Evolutionary conservation across 2,329 filamentous ascomycete species (phyloP).

Genomic region (Gremmenia infestans): DNA sequence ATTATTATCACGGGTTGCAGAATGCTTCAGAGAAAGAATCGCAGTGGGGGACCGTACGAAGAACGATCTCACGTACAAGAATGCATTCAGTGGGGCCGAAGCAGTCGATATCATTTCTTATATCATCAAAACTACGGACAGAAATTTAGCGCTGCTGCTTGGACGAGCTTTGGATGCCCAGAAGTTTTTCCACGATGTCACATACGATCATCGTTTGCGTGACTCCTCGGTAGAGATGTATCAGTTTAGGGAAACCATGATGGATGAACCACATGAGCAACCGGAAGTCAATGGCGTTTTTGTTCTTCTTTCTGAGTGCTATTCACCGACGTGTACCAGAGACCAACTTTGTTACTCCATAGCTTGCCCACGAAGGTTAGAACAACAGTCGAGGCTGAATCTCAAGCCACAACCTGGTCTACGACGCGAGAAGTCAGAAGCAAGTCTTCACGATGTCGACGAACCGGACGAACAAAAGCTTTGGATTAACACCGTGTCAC

Average conservation of each 20-base stretch:
- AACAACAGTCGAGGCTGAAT: constrained; percentile 92
- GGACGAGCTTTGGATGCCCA: constrained; percentile 92
- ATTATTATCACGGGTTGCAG: constrained; percentile 84
- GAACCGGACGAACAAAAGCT: constrained; percentile 94
- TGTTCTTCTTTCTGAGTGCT: constrained; percentile 92
- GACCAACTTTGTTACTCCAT: constrained; percentile 98
- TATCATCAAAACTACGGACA: constrained; percentile 94
- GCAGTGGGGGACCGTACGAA: constrained; percentile 83
- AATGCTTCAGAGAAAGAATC: constrained; percentile 88
- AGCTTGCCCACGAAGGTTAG: constrained; percentile 84
- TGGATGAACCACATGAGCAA: constrained; percentile 74
- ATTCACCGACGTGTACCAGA: constrained; percentile 92
- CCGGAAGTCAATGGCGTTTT: constrained; percentile 86
- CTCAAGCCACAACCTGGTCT: constrained; percentile 88
- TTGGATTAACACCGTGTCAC: constrained; percentile 98
- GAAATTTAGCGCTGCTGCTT: constrained; percentile 85
- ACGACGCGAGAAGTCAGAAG: constrained; percentile 56
- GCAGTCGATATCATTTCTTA: constrained; percentile 93
- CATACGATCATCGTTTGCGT: constrained; percentile 90
- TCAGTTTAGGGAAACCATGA: constrained; percentile 89
- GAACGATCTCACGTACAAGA: constrained; percentile 95
- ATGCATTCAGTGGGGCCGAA: constrained; percentile 91
- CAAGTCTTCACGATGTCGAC: constrained; percentile 78
- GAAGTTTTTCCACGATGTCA: constrained; percentile 99
- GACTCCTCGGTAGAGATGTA: constrained; percentile 95